A percentile compares a stretch with the other conserved stretches of the same genome.
These are phyloP conservation scores for Blastobotrys serpentis DNA, from an alignment of 1,139 yeast genomes.

Conservation along the genomic window DNA sequence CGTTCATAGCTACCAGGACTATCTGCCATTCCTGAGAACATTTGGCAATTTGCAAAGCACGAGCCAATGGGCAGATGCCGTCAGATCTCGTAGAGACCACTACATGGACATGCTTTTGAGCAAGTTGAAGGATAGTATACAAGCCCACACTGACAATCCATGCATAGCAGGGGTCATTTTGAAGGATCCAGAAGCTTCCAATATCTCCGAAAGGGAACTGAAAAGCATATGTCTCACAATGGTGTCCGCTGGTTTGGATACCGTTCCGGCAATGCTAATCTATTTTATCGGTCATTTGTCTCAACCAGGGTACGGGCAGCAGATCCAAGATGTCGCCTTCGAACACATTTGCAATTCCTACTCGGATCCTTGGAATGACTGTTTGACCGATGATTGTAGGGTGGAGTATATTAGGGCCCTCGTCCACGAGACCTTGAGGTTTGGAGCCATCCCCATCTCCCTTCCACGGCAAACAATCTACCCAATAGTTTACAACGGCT, in stretches of 20 bases:
- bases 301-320: slow-evolving; percentile 46
- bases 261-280: slow-evolving; percentile 62
- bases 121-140: slow-evolving; percentile 34
- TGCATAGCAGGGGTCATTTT: slow-evolving; percentile 50
- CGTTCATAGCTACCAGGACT: slow-evolving; percentile 60
- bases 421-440: slow-evolving; percentile 61
- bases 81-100: slow-evolving; percentile 50
- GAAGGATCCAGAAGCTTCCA: slow-evolving; percentile 25
- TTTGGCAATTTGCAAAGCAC: slow-evolving; percentile 31
- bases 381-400: slow-evolving; percentile 36
- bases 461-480: slow-evolving; percentile 62
- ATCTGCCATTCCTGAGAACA: slow-evolving; percentile 51
- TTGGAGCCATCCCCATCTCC: slow-evolving; percentile 65
- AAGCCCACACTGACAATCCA: slow-evolving; percentile 32
- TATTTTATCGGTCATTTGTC: slow-evolving; percentile 63
- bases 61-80: slow-evolving; percentile 40
- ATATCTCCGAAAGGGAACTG: slow-evolving; percentile 46
- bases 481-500: slow-evolving; percentile 43
- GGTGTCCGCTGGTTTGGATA: slow-evolving; percentile 80
- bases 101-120: slow-evolving; percentile 51
- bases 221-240: slow-evolving; percentile 67
- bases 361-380: slow-evolving; percentile 49
- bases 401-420: slow-evolving; percentile 57
- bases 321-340: slow-evolving; percentile 47
- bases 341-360: slow-evolving; percentile 40